Evolutionary conservation across 1,139 yeast genomes (phyloP), one percentile per base, ranked within the genome.

Genomic region (Geotrichum histeridarum): DNA sequence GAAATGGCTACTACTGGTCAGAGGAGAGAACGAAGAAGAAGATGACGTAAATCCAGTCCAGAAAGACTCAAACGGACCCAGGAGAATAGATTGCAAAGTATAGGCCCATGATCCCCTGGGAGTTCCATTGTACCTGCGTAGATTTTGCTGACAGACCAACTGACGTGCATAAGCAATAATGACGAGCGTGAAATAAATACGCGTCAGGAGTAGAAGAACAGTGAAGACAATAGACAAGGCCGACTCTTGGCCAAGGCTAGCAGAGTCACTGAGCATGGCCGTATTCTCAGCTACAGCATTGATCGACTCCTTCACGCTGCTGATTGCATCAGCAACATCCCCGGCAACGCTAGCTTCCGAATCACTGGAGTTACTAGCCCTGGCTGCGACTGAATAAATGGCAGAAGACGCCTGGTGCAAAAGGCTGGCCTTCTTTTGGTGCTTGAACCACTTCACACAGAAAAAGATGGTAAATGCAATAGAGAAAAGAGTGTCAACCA

Each of bases 381-480:
- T 37, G 17, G 43, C 15, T 15, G 18, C 42, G 18, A 27, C 43
- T 7, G 14, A 7, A 27, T 15, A 39, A n/a, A 39, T 27, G n/a
- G 44, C 32, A 4, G 44, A 27, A 5, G 17, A 1, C 8, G 17
- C 44, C 12, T 33, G 6, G 22, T 8, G 31, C 7, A 39, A 9
- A 39, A 39, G 17, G 5, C 33, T 32, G 27, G 33, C 22, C 31
- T 55, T 48, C 12, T 36, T 51, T 50, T 50, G 56, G 30, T 41
- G 48, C 36, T 53, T 49, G 43, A 89, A 85, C 97, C 97, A 91
- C 59, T 82, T 78, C 54, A 78, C 76, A 14, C 84, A 77, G 67
- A 93, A 90, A 69, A 84, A 85, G 3, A 85, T 61, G 9, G 95
- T 87, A 70, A 85, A 89, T 6, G 84, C 70, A 32, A 81, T 70